Base-by-base conservation (phyloP, 495 filamentous ascomycete species). In the Baudoinia panamericana region DNA sequence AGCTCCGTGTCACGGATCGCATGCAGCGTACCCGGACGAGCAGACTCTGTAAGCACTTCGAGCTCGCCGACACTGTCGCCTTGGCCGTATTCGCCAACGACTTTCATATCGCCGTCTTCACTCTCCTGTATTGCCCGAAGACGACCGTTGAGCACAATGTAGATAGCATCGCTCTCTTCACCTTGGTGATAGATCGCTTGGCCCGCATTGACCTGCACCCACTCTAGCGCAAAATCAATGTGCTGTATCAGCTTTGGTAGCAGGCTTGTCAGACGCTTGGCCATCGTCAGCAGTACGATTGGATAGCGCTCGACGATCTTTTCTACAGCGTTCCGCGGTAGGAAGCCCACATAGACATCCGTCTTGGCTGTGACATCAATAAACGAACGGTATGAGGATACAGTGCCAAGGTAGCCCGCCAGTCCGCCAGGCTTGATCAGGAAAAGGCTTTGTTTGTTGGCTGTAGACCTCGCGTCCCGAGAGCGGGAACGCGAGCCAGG, bases 101-200 rank as follows among this genome's bases (percentile, higher is more conserved):
- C 87, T 36, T 77, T 80, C 67, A 93, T 81, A n/a, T 76, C 80
- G 0, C 81, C 84, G 36, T 82, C 76, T 21, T 78, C 65, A 4
- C 73, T 69, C 52, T 95, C 85, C 23, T 82, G 69, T 2, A 96
- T 74, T 4, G 82, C 72, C 25, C 90, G 66, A 18, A 97, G 60
- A 8, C 90, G 77, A 8, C 90, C 90, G 56, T 97, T 97, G 5
- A 97, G 67, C 9, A 95, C 92, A 46, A 97, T 85, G 54, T 97
- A 96, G 28, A 97, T 97, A 10, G 92, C 90, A 60, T 97, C 90
- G 56, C 90, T 96, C 45, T 96, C 90, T 47, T 96, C 88, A 3
- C 76, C 78, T 61, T 95, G 83, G 55, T 93, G 81, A 55, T 90
- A 90, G 30, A 97, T 80, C 8, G 93, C 84, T 54, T 96, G 84